Conservation (phyloP, 495 filamentous ascomycete genomes). For the Xylaria telfairii region DNA sequence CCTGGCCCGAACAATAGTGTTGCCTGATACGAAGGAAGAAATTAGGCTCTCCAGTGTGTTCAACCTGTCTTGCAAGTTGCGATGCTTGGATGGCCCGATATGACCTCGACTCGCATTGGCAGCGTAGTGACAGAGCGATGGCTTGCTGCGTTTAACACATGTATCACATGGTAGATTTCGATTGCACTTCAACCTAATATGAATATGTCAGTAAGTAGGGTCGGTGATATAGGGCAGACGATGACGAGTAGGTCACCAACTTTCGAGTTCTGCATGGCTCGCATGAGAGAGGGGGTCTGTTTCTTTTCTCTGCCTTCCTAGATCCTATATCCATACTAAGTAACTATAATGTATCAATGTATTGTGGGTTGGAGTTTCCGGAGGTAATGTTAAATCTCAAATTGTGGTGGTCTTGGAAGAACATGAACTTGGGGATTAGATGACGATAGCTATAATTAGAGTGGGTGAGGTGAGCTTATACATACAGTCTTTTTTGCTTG, state of each 20-base stretch:
- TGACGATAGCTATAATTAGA: neutral
- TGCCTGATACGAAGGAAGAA: conserved; percentile 30
- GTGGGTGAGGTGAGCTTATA: neutral
- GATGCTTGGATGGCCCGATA: conserved; percentile 24
- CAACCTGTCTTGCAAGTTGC: conserved; percentile 37
- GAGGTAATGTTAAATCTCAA: neutral
- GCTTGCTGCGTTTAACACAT: conserved; percentile 37
- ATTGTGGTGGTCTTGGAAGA: neutral
- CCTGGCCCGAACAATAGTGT: conserved; percentile 9
- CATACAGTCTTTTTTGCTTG: neutral
- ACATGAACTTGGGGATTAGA: neutral
- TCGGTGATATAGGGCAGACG: neutral
- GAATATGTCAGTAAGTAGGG: neutral
- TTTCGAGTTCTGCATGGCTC: conserved; percentile 36
- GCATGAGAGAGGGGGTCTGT: conserved; percentile 35
- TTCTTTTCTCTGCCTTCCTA: conserved; percentile 26
- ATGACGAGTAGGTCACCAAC: conserved; percentile 26
- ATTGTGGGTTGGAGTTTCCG: neutral
- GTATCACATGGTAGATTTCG: conserved; percentile 41
- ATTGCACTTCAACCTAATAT: conserved; percentile 44
- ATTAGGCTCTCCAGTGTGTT: conserved; percentile 44
- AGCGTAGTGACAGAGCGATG: conserved; percentile 38
- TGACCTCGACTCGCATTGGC: conserved; percentile 33
- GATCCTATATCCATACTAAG: conserved; percentile 19
- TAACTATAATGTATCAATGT: neutral